Evolutionary conservation across 768 basidiomycete genomes (phyloP), one percentile per base, ranked within the genome.

Genomic region (Gautieria morchelliformis): DNA sequence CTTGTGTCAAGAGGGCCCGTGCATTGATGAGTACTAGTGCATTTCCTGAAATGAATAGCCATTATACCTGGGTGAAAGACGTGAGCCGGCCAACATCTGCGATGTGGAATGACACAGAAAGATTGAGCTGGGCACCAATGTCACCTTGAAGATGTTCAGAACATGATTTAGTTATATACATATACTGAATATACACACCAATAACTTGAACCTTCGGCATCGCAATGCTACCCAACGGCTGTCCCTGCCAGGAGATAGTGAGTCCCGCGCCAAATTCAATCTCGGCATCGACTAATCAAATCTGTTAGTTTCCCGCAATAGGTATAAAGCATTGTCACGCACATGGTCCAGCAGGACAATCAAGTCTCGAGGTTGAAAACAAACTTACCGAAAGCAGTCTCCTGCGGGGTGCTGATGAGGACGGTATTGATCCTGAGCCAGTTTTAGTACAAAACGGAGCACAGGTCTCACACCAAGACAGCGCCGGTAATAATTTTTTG

Each of bases 221-320:
- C 42, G 76, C 72, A 57, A 89, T 79, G 40, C 68, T 75, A 0
- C 87, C 85, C 1, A 88, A 70, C 9, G 74, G 67, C 60, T 75
- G 71, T 1, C 79, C 82, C 40, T 72, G 67, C 85, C 85, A 89
- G 11, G 73, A 71, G 24, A 88, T 77, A 3, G 74, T 74, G 30
- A 88, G 69, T 5, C 87, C 87, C 37, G 74, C 67, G 2, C 78
- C 77, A 67, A 89, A 89, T 9, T 76, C 72, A 62, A 89, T 87
- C 4, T 67, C 75, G 2, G 86, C 86, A 60, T 88, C 83, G 63
- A 89, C 85, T 70, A 24, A 7, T 32, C 46, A 5, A 55, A 40
- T 47, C 33, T 4, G 4, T 39, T 14, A 35, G 10, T 6, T 19
- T 39, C n/a, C 7, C 14, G 14, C 19, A 9, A 5, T 15, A 22